A percentile compares a stretch with the other conserved stretches of the same genome.
These are phyloP conservation scores for Fusarium xyrophilum DNA, from an alignment of 2,329 filamentous ascomycete genomes.

Conservation along the genomic window DNA sequence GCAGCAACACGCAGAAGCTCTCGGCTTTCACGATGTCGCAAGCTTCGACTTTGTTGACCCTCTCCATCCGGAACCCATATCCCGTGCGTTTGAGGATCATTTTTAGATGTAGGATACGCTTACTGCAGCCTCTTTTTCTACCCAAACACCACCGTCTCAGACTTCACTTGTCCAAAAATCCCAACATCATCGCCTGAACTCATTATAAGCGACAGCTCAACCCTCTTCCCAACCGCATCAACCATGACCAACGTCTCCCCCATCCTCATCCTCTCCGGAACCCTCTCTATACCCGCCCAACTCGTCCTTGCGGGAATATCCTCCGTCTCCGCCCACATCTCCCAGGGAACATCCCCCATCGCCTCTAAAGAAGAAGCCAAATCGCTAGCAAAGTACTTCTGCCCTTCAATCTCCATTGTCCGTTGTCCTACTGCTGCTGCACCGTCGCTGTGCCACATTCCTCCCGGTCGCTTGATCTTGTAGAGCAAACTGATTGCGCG, in stretches of 20 bases:
- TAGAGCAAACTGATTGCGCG: constrained; percentile 38
- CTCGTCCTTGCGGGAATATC: constrained; percentile 13
- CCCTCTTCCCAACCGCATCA: constrained; percentile 15
- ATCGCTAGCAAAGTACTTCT: constrained; percentile 27
- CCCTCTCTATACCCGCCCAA: constrained; percentile 34
- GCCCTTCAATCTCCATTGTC: constrained; percentile 37
- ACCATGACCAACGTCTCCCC: constrained; percentile 39
- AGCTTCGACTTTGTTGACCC: neutral
- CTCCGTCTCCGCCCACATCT: constrained; percentile 30
- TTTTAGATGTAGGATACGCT: no score
- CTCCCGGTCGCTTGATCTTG: constrained; percentile 43
- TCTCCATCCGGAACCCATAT: neutral
- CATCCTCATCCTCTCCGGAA: constrained; percentile 34
- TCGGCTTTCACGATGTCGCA: neutral
- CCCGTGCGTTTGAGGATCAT: neutral
- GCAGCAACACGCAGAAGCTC: neutral
- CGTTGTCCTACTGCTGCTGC: constrained; percentile 34
- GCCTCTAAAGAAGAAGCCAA: neutral
- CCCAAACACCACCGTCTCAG: constrained; percentile 27
- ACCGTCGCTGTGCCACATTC: constrained; percentile 45
- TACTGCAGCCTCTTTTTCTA: neutral
- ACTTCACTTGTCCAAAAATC: constrained; percentile 17
- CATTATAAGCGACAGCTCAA: constrained; percentile 37
- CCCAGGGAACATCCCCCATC: constrained; percentile 31
- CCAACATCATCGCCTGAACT: constrained; percentile 24